A percentile compares a stretch with the other conserved stretches of the same genome.
phyloP scores from a whole-genome alignment of 139 green algal genomes.

The Volvox africanus region DNA sequence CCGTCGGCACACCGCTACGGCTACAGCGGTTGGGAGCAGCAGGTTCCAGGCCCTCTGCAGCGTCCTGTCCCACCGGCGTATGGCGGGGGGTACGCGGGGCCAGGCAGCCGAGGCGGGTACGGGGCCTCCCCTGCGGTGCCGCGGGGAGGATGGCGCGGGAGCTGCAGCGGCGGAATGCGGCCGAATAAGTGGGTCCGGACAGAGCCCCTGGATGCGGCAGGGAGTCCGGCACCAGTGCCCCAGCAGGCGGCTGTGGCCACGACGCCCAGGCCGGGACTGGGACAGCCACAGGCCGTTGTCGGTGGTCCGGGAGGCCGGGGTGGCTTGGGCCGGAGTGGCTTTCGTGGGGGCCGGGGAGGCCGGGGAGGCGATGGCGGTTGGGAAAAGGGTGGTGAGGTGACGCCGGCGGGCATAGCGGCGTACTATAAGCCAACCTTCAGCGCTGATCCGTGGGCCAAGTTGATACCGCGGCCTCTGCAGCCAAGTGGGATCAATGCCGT shows the following conservation, averaged over 20 bases:
- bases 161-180: neutral
- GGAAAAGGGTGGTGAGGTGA: slow-evolving; percentile 19
- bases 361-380: slow-evolving; percentile 2
- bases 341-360: neutral
- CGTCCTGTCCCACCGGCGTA: neutral
- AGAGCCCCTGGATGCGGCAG: neutral
- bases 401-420: neutral
- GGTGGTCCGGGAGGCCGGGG: neutral
- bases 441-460: slow-evolving; percentile 49
- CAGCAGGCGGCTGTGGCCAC: neutral
- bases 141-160: neutral
- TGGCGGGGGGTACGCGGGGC: neutral
- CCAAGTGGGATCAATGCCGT: neutral
- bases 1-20: neutral
- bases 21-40: neutral
- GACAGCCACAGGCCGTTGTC: neutral
- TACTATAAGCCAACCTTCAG: slow-evolving; percentile 59
- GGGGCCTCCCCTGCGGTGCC: neutral
- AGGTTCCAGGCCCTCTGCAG: neutral
- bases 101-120: neutral
- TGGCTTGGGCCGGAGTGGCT: too few species aligned
- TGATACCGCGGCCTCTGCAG: slow-evolving; percentile 12
- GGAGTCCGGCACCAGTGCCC: neutral
- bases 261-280: neutral
- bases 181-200: slow-evolving; percentile 39